These are phyloP conservation scores for Annona squamosa DNA, from an alignment of 164 flowering plant genomes.

Conservation along the genomic window DNA sequence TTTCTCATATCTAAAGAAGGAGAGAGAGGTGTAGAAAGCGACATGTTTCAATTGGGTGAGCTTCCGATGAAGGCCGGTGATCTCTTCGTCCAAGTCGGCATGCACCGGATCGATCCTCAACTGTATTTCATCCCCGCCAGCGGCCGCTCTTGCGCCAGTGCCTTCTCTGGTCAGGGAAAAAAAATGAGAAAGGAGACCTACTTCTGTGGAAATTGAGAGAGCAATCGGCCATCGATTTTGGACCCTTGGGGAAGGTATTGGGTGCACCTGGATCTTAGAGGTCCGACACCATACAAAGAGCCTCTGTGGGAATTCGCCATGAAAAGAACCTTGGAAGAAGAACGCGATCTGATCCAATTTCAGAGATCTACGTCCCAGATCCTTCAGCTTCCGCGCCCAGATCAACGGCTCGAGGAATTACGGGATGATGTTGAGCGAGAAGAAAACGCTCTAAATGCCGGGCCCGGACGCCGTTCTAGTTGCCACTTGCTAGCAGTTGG, in stretches of 20 bases:
- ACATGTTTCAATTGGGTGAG: conserved; percentile 43
- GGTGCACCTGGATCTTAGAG: conserved; percentile 32
- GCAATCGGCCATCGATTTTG: not conserved
- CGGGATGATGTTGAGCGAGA: not conserved
- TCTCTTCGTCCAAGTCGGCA: conserved; percentile 56
- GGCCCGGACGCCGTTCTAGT: too few relatives aligned
- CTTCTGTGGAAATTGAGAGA: not conserved
- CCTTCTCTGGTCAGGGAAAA: conserved; percentile 40
- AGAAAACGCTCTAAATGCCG: too few relatives aligned
- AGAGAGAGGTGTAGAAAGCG: not conserved
- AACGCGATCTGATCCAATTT: not conserved
- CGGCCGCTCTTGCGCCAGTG: conserved; percentile 36
- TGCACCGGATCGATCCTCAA: conserved; percentile 69
- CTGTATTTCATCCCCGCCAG: conserved; percentile 53
- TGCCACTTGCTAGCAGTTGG: too few relatives aligned
- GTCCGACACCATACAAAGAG: conserved; percentile 17
- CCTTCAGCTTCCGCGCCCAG: not conserved
- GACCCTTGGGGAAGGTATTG: not conserved
- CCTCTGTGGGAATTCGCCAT: conserved; percentile 22
- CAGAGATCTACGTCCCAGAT: not conserved
- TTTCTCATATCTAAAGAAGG: not conserved
- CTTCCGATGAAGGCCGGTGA: conserved; percentile 49
- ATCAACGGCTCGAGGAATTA: not conserved
- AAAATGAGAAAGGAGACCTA: not conserved
- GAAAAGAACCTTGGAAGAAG: not conserved